A percentile compares a stretch with the other conserved stretches of the same genome.
phyloP scores from a whole-genome alignment of 2,329 filamentous ascomycete genomes.

The Cytospora paraplurivora region DNA sequence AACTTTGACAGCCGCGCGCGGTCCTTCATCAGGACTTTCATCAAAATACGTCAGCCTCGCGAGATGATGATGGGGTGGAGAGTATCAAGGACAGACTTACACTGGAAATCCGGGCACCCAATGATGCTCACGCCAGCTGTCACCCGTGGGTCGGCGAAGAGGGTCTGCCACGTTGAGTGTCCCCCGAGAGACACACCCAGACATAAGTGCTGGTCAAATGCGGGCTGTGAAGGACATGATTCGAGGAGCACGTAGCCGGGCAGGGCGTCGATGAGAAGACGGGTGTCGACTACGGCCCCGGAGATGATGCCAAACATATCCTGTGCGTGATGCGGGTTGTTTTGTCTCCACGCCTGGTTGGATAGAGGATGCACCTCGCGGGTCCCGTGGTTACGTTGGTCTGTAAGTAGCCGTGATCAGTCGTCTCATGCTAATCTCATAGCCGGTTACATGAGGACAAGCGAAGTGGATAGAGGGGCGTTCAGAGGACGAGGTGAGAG shows the following conservation, averaged over 20 bases:
- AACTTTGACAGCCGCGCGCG: slow-evolving; percentile 74
- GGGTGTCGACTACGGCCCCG: slow-evolving; percentile 74
- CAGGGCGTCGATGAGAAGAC: slow-evolving; percentile 74
- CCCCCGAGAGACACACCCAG: slow-evolving; percentile 86
- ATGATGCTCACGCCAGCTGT: slow-evolving; percentile 79
- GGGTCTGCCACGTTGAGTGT: slow-evolving; percentile 81
- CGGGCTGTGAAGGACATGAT: slow-evolving; percentile 38
- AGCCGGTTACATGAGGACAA: not conserved
- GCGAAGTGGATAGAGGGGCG: not conserved
- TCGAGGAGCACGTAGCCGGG: slow-evolving; percentile 71
- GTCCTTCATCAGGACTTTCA: slow-evolving; percentile 67
- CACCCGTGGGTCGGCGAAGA: slow-evolving; percentile 78
- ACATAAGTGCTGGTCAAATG: slow-evolving; percentile 67
- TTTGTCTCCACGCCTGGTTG: slow-evolving; percentile 78
- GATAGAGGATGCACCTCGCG: slow-evolving; percentile 66
- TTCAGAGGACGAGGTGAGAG: too few relatives aligned
- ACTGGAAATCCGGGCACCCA: slow-evolving; percentile 85
- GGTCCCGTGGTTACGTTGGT: slow-evolving; percentile 89
- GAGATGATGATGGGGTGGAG: not conserved
- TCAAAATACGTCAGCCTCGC: slow-evolving; percentile 27
- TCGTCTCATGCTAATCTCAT: not conserved
- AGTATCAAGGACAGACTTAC: not conserved
- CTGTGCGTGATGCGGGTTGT: slow-evolving; percentile 79
- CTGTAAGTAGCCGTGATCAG: slow-evolving; percentile 39
- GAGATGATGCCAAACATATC: slow-evolving; percentile 87